Evolutionary conservation across 2,329 filamentous ascomycete genomes (phyloP).

Genomic region (Metarhizium anisopliae): DNA sequence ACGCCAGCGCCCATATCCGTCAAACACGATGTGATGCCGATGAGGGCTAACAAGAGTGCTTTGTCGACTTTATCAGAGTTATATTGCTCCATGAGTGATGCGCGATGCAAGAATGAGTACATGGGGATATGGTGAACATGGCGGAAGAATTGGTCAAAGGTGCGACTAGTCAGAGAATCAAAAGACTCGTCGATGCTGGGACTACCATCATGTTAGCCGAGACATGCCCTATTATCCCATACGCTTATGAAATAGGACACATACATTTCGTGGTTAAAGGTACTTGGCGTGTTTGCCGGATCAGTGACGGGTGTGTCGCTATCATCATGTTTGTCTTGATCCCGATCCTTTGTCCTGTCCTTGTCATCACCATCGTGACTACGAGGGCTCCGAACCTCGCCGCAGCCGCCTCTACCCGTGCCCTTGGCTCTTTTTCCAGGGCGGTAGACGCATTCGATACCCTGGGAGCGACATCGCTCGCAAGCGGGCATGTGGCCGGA

Average conservation of each 20-base stretch:
- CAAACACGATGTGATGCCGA: conserved; percentile 47
- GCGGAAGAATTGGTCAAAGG: conserved; percentile 49
- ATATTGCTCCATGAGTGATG: conserved; percentile 51
- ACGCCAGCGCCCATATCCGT: conserved; percentile 45
- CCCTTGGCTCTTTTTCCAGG: conserved; percentile 33
- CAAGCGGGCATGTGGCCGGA: conserved; percentile 48
- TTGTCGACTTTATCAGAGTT: conserved; percentile 47
- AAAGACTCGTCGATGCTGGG: conserved; percentile 31
- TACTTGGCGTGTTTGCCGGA: conserved; percentile 22
- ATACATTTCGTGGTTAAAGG: conserved; percentile 25
- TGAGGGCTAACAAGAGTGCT: conserved; percentile 41
- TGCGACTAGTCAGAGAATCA: conserved; percentile 40
- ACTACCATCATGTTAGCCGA: conserved; percentile 11
- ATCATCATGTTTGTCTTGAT: conserved; percentile 21
- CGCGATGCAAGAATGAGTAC: conserved; percentile 49
- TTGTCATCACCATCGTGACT: conserved; percentile 24
- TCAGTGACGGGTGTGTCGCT: conserved; percentile 27
- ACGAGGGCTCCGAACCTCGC: conserved; percentile 20
- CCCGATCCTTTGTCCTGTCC: conserved; percentile 3
- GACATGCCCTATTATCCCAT: neutral
- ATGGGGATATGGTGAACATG: conserved; percentile 51
- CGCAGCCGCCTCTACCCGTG: conserved; percentile 11
- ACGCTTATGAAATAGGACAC: conserved; percentile 7
- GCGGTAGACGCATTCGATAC: conserved; percentile 47
- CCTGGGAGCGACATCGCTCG: conserved; percentile 39